Conservation (phyloP, 2,329 filamentous ascomycete species). For the Fusarium siculi region DNA sequence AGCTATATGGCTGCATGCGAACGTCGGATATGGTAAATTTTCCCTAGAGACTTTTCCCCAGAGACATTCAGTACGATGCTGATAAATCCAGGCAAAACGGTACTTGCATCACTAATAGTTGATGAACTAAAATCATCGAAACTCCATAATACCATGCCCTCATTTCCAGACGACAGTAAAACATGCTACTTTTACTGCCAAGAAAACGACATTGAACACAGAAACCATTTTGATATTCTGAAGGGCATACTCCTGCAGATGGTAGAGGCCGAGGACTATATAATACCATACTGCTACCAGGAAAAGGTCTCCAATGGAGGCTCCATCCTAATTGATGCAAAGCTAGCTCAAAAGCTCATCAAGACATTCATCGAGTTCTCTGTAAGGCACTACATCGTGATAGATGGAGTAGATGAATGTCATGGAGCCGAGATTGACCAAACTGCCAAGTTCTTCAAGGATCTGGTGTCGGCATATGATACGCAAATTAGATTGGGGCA, state of each 20-base stretch:
- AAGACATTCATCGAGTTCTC: background rate
- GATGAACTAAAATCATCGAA: background rate
- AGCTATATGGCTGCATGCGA: background rate
- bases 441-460: background rate
- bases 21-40: background rate
- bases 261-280: background rate
- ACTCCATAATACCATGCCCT: fast-evolving
- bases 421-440: background rate
- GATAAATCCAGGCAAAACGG: background rate
- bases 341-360: background rate
- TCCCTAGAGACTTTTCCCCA: fast-evolving
- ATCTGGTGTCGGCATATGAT: background rate
- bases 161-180: background rate
- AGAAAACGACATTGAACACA: background rate
- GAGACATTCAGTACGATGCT: fast-evolving
- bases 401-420: background rate
- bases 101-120: background rate
- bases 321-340: background rate
- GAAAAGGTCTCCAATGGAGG: background rate
- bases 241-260: constrained; percentile 5
- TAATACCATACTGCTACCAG: background rate
- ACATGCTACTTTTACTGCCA: constrained; percentile 14
- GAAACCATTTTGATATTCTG: background rate
- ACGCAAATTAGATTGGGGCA: background rate
- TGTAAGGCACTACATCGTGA: background rate